These are phyloP conservation scores for Penicillium polonicum DNA, from an alignment of 2,329 filamentous ascomycete species.

Conservation along the genomic window DNA sequence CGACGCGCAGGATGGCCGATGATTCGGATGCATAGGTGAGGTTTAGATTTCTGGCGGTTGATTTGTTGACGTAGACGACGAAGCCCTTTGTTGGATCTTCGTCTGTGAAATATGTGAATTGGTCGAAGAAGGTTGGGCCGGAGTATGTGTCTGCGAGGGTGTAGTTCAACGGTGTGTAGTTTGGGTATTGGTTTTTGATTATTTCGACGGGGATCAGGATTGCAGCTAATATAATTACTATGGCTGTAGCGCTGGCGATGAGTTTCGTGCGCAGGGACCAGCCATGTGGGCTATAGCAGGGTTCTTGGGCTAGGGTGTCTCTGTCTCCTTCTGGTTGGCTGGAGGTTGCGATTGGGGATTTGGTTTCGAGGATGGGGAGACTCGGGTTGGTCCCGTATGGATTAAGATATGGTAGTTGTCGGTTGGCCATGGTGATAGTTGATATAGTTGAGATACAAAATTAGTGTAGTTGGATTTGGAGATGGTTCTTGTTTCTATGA, in stretches of 20 bases:
- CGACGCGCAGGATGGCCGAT: conserved; percentile 60
- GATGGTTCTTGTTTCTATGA: neutral
- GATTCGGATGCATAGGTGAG: conserved; percentile 59
- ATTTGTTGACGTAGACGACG: conserved; percentile 44
- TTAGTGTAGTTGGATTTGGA: neutral
- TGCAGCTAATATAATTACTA: conserved; percentile 49
- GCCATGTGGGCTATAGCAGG: conserved; percentile 50
- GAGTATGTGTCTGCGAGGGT: conserved; percentile 43
- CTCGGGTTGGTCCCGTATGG: conserved; percentile 21
- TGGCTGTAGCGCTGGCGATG: conserved; percentile 40
- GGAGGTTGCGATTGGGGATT: conserved; percentile 19
- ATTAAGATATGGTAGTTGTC: conserved; percentile 17
- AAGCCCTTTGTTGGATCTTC: conserved; percentile 48
- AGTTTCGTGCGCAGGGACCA: conserved; percentile 58
- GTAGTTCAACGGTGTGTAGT: conserved; percentile 46
- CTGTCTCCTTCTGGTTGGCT: conserved; percentile 4
- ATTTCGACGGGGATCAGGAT: conserved; percentile 48
- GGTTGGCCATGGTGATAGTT: conserved; percentile 15
- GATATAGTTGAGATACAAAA: neutral
- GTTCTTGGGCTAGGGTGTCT: conserved; percentile 7
- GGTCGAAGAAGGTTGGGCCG: conserved; percentile 45
- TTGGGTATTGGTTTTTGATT: conserved; percentile 43
- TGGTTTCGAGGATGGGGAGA: conserved; percentile 21
- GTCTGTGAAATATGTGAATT: conserved; percentile 47
- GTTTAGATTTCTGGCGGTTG: conserved; percentile 46